Percentiles rank a stretch among this genome's conserved stretches.
Evolutionary conservation across 257 asterid genomes (phyloP).

Genomic region (Solanum chilense): DNA sequence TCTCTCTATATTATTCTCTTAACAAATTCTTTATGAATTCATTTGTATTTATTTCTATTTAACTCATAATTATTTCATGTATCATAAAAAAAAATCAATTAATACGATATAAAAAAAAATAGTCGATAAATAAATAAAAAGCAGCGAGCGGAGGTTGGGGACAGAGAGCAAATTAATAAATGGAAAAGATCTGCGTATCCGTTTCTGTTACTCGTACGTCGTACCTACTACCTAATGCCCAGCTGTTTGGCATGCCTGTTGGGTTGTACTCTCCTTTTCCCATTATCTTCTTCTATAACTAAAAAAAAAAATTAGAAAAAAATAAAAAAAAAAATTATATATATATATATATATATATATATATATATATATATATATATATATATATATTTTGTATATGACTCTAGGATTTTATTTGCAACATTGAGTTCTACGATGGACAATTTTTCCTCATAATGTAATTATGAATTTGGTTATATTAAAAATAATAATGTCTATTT

Average conservation of each 20-base stretch:
- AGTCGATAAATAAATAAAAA: neutral
- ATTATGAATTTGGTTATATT: neutral
- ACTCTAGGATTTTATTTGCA: neutral
- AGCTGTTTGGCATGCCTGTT: slow-evolving; percentile 12
- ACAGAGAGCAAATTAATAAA: neutral
- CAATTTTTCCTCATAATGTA: neutral
- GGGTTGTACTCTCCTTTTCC: neutral
- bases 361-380: no score
- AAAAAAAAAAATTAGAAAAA: no score
- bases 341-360: no score
- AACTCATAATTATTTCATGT: accelerated
- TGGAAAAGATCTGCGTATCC: slow-evolving; percentile 15
- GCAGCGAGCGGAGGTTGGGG: neutral
- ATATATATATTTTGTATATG: no score
- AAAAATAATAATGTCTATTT: neutral
- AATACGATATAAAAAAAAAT: no score
- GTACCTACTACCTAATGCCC: slow-evolving; percentile 35
- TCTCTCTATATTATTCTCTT: no score
- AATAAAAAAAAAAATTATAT: no score
- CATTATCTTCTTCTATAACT: neutral
- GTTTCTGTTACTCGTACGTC: slow-evolving; percentile 20
- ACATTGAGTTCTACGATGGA: neutral
- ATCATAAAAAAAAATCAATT: no score
- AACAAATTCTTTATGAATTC: no score
- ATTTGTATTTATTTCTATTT: no score